phyloP scores from a whole-genome alignment of 116 monocot species.

The Zostera marina region DNA sequence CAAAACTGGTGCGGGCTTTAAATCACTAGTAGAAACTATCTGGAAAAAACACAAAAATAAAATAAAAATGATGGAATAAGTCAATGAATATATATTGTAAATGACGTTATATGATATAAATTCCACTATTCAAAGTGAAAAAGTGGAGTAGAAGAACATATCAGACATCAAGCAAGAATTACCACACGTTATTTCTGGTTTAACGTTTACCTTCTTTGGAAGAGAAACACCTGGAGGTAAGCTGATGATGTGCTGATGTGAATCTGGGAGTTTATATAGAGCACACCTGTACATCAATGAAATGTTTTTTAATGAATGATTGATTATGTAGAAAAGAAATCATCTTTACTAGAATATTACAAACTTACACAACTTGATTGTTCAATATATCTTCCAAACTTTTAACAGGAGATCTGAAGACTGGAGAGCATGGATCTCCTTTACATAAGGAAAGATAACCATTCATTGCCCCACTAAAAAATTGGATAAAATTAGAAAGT shows the following conservation, averaged over 20 bases:
- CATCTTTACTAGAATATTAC: neutral
- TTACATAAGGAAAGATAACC: slow-evolving; percentile 60
- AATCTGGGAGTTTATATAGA: slow-evolving; percentile 82
- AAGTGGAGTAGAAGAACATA: no score
- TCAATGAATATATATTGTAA: neutral
- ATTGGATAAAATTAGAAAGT: neutral
- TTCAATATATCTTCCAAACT: slow-evolving; percentile 87
- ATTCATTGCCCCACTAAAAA: slow-evolving; percentile 93
- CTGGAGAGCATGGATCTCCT: slow-evolving; percentile 90
- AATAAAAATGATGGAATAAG: neutral
- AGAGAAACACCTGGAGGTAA: slow-evolving; percentile 70
- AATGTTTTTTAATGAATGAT: slow-evolving; percentile 4
- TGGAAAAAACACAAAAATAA: neutral
- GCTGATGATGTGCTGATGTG: slow-evolving; percentile 56
- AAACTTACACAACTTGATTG: slow-evolving; percentile 89
- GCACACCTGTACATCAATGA: slow-evolving; percentile 38
- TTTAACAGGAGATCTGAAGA: slow-evolving; percentile 76
- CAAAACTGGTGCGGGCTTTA: slow-evolving; percentile 83
- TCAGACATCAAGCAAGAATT: neutral
- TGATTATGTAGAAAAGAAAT: neutral
- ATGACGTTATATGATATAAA: neutral
- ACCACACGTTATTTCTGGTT: neutral
- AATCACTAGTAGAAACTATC: slow-evolving; percentile 41
- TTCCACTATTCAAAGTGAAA: neutral
- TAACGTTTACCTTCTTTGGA: slow-evolving; percentile 58